Conservation (phyloP, 768 basidiomycete genomes). For the Russula earlei region DNA sequence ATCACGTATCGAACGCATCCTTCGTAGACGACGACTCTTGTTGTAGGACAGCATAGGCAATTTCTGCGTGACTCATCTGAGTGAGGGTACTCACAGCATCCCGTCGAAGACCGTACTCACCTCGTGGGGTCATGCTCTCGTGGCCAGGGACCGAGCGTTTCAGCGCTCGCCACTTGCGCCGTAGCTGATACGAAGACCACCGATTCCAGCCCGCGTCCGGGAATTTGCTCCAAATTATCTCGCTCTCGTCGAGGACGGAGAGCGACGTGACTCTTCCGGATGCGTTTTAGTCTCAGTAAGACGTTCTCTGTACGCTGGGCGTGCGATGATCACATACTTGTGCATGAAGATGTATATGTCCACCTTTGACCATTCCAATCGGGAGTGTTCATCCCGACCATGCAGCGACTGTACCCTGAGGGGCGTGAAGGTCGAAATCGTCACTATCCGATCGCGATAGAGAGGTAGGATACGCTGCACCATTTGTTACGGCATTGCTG, state of each 20-base stretch:
- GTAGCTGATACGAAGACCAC: conserved; percentile 2
- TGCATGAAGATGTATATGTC: conserved; percentile 10
- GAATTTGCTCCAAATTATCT: conserved; percentile 8
- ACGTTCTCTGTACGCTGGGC: too few species aligned
- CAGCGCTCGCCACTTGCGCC: background rate
- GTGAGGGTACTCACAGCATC: background rate
- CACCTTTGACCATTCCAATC: background rate
- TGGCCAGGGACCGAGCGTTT: background rate
- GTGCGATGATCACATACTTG: background rate
- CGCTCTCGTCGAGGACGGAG: conserved; percentile 4
- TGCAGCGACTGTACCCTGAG: conserved; percentile 9
- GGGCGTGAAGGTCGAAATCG: background rate
- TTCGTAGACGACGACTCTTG: background rate
- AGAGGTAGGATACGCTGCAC: background rate
- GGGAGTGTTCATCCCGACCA: background rate
- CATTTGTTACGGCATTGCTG: conserved; percentile 8
- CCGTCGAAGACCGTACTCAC: background rate
- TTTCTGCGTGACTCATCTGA: background rate
- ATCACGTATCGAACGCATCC: background rate
- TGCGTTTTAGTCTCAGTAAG: too few species aligned
- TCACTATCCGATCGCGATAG: too few species aligned
- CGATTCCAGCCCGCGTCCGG: conserved; percentile 10
- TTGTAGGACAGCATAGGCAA: background rate
- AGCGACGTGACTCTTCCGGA: conserved; percentile 1
- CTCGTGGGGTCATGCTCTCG: background rate